Conservation (phyloP, 306 rosid genomes). For the Malus asiatica region DNA sequence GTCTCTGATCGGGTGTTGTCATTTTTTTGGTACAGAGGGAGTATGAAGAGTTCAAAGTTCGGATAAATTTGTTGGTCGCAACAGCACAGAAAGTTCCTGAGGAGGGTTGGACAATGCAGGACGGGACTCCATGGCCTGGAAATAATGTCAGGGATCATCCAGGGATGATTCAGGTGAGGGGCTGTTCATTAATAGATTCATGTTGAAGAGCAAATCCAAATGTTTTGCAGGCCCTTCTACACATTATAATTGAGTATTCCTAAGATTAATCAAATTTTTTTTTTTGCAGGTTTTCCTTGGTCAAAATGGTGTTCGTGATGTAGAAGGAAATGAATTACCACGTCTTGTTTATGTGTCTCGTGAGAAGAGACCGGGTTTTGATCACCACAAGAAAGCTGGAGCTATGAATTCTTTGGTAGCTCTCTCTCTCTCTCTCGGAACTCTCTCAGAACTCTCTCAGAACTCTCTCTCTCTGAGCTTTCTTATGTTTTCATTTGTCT, state of each 20-base stretch:
- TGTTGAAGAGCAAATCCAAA: neutral
- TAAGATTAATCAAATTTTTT: neutral
- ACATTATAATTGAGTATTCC: neutral
- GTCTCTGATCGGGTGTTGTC: slow-evolving; percentile 11
- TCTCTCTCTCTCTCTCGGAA: neutral
- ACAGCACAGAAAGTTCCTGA: slow-evolving; percentile 85
- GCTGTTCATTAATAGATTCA: neutral
- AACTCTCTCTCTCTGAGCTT: neutral
- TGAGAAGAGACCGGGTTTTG: slow-evolving; percentile 91
- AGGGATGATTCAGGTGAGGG: slow-evolving; percentile 84
- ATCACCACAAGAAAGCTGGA: slow-evolving; percentile 92
- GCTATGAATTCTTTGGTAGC: slow-evolving; percentile 86
- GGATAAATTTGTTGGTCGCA: slow-evolving; percentile 73
- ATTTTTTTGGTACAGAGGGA: slow-evolving; percentile 55
- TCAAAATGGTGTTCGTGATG: slow-evolving; percentile 76
- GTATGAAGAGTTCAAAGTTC: slow-evolving; percentile 87
- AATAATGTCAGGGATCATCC: slow-evolving; percentile 90
- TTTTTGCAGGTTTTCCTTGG: slow-evolving; percentile 82
- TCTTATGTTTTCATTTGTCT: neutral
- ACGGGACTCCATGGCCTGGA: slow-evolving; percentile 97
- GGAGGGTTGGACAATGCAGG: slow-evolving; percentile 99
- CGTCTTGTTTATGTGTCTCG: slow-evolving; percentile 85
- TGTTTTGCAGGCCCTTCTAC: neutral
- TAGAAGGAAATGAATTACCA: slow-evolving; percentile 77
- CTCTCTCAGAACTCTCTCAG: neutral